These are phyloP conservation scores for Pseudofabraea citricarpa DNA, from an alignment of 2,329 filamentous ascomycete genomes.

Conservation along the genomic window DNA sequence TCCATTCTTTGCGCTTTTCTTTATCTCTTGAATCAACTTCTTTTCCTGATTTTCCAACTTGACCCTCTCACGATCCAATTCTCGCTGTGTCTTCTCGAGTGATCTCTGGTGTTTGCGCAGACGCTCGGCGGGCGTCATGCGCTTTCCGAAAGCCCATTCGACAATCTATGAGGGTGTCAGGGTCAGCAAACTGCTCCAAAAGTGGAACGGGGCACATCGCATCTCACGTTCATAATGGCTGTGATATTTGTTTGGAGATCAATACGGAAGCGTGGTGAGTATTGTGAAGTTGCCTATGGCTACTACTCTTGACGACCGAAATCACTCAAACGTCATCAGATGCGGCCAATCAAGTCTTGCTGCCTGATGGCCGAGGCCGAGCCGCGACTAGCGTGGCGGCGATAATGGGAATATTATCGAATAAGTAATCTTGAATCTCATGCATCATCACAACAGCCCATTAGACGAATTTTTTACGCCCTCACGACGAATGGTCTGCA, in stretches of 20 bases:
- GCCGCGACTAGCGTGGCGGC: neutral
- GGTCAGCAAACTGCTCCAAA: too few relatives aligned
- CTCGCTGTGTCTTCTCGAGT: slow-evolving; percentile 94
- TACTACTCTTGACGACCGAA: neutral
- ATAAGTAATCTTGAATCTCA: neutral
- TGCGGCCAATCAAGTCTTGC: too few relatives aligned
- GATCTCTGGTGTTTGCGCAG: slow-evolving; percentile 92
- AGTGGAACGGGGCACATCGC: neutral
- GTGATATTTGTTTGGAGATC: neutral
- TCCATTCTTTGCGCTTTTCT: slow-evolving; percentile 95
- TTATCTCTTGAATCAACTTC: slow-evolving; percentile 92
- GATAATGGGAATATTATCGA: neutral
- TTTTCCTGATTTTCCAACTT: slow-evolving; percentile 99
- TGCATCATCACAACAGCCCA: slow-evolving; percentile 12
- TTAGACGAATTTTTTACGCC: slow-evolving; percentile 4
- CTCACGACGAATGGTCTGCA: slow-evolving; percentile 14
- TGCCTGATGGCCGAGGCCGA: too few relatives aligned
- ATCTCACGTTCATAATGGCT: slow-evolving; percentile 49
- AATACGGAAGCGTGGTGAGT: neutral
- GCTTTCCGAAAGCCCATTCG: slow-evolving; percentile 99
- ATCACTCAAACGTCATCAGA: neutral
- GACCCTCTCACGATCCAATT: slow-evolving; percentile 88
- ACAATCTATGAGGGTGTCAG: slow-evolving; percentile 73
- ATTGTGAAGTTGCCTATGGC: slow-evolving; percentile 2
- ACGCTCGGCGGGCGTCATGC: slow-evolving; percentile 93